Base-by-base conservation (phyloP, 2,329 filamentous ascomycete species). In the Hypoxylon sp. region DNA sequence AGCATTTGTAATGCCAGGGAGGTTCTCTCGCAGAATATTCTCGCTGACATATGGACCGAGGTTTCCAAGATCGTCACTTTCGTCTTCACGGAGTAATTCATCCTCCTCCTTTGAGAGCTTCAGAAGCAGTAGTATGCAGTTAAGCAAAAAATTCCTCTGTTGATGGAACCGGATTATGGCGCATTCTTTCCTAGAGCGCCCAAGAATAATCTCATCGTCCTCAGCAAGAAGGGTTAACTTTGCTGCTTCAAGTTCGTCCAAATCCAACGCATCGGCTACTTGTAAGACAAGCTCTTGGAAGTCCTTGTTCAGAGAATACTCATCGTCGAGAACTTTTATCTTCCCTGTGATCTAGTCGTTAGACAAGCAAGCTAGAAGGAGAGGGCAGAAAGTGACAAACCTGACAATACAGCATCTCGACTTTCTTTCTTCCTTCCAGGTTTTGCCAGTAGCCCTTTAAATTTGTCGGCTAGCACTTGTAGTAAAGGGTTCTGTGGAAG, bases 91-190 rank as follows among this genome's bases (percentile, higher is more conserved):
- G 5, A 83, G 78, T 3, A 86, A 79, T 11, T 86, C 82, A 65
- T 92, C 89, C 23, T 89, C 83, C 51, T 89, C 84, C 62, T 90
- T 85, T 11, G 89, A 86, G 58, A 93, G 84, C 74, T 92, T 89
- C 65, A 97, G 84, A 60, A 97, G 86, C 30, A 98, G 85, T 58
- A 94, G 91, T 74, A 98, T 83, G 74, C 91, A 93, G 78, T 97
- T 93, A 34, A 98, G 87, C 45, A 97, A 82, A 75, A 91, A 93
- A 75, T 92, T 91, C 70, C 95, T 90, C 72, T 93, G 90, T 74
- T 94, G 90, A 79, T 99, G 95, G 79, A 97, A 97, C 71, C 90
- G 89, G 75, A 98, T 92, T 70, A 98, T 88, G 65, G 92, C 92
- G 73, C 91, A 91, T 77, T 94, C 90, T 60, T 93, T 85, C 65